Percentiles rank a stretch among this genome's conserved stretches.
These are phyloP conservation scores for Daldinia childiae DNA, from an alignment of 495 filamentous ascomycete species.

Conservation along the genomic window DNA sequence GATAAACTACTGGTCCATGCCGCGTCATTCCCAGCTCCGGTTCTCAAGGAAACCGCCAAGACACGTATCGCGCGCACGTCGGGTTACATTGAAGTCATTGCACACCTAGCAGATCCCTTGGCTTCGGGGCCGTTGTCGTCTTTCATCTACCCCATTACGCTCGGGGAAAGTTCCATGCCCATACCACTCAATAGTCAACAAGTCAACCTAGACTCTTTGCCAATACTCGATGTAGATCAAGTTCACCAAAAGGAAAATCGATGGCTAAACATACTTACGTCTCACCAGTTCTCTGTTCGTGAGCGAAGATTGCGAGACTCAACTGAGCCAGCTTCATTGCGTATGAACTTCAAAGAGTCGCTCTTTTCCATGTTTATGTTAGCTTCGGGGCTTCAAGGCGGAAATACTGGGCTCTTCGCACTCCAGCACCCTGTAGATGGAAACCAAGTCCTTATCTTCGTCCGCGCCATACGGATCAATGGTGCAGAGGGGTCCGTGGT, in stretches of 20 bases:
- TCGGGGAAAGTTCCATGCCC: conserved; percentile 31
- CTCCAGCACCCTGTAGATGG: conserved; percentile 44
- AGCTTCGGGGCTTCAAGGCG: conserved; percentile 53
- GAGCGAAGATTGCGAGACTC: conserved; percentile 51
- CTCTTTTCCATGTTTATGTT: conserved; percentile 57
- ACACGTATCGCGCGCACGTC: conserved; percentile 58
- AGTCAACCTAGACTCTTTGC: conserved; percentile 54
- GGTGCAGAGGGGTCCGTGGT: conserved; percentile 53
- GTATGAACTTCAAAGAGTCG: conserved; percentile 60
- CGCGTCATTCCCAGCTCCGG: conserved; percentile 55
- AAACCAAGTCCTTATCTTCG: conserved; percentile 54
- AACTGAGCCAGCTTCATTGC: conserved; percentile 20
- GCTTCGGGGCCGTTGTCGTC: conserved; percentile 35
- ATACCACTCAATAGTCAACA: conserved; percentile 51
- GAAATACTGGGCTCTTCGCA: conserved; percentile 49
- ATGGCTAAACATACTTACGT: conserved; percentile 52
- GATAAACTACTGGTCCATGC: conserved; percentile 30
- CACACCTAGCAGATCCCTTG: conserved; percentile 44
- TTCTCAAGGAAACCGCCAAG: conserved; percentile 46
- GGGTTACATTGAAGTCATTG: conserved; percentile 57
- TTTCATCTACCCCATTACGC: conserved; percentile 47
- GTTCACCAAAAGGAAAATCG: conserved; percentile 34
- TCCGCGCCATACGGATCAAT: conserved; percentile 54
- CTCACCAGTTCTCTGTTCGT: conserved; percentile 51
- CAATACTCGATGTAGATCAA: conserved; percentile 48